A percentile compares a stretch with the other conserved stretches of the same genome.
Evolutionary conservation across 1,284 basidiomycete species (phyloP).

Genomic region (Cryptococcus sp.): DNA sequence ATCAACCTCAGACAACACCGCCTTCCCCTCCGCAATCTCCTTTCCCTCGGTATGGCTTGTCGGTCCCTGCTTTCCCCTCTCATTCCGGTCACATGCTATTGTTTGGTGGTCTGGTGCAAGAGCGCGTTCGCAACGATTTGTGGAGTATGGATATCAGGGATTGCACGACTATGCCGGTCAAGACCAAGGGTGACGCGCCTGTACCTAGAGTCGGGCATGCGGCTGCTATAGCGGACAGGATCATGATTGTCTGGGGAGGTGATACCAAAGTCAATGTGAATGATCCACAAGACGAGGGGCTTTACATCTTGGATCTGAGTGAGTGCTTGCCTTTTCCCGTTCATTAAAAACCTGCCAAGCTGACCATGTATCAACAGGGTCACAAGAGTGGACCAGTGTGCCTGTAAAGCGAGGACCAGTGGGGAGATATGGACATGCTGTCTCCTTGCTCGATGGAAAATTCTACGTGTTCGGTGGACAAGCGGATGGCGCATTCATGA

Average conservation of each 20-base stretch:
- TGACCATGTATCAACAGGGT: slow-evolving; percentile 58
- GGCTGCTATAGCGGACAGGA: slow-evolving; percentile 90
- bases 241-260: slow-evolving; percentile 97
- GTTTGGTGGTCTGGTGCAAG: slow-evolving; percentile 94
- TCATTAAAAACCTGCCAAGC: neutral
- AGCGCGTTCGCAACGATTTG: slow-evolving; percentile 89
- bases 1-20: slow-evolving; percentile 26
- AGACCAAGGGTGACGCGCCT: slow-evolving; percentile 87
- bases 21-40: slow-evolving; percentile 56
- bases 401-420: slow-evolving; percentile 73
- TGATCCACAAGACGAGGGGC: slow-evolving; percentile 86
- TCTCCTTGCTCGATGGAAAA: slow-evolving; percentile 85
- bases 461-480: slow-evolving; percentile 98
- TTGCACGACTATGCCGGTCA: slow-evolving; percentile 72
- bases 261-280: slow-evolving; percentile 77
- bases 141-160: slow-evolving; percentile 84
- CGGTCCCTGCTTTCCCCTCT: slow-evolving; percentile 82
- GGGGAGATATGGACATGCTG: slow-evolving; percentile 94
- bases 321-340: slow-evolving; percentile 41
- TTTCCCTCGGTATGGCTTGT: slow-evolving; percentile 96
- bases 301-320: slow-evolving; percentile 96
- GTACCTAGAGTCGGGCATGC: slow-evolving; percentile 92
- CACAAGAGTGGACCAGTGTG: slow-evolving; percentile 88
- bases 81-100: slow-evolving; percentile 87
- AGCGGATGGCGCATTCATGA: slow-evolving; percentile 91